Percentiles rank a stretch among this genome's conserved stretches.
Conservation (phyloP, 352 stramenopile genomes). For the Aphanomyces astaci region DNA sequence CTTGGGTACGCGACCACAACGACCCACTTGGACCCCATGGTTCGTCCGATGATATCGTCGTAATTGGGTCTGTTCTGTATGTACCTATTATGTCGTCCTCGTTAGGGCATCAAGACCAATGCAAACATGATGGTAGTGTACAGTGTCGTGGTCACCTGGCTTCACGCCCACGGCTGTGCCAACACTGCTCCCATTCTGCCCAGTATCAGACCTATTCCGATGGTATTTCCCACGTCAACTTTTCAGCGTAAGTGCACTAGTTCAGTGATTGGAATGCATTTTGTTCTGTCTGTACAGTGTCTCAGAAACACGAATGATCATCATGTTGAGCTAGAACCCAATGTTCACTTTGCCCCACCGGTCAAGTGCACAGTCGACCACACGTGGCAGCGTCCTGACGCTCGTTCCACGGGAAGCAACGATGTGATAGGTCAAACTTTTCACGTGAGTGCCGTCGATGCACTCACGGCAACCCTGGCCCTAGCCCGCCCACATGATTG, state of each 20-base stretch:
- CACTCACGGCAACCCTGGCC: not conserved
- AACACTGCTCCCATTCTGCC: not conserved
- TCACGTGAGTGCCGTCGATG: not conserved
- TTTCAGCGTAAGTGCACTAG: no score
- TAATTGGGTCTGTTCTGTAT: no score
- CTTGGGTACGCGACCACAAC: not conserved
- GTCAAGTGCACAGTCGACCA: conserved; percentile 6
- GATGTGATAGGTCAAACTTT: not conserved
- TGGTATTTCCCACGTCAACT: no score
- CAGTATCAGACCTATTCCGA: not conserved
- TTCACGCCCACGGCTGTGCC: not conserved
- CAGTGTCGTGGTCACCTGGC: conserved; percentile 4
- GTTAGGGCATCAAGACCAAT: conserved; percentile 7
- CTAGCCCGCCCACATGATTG: not conserved
- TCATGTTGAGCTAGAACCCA: not conserved
- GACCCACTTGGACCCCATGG: conserved; percentile 9
- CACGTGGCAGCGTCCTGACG: not conserved
- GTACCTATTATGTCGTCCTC: no score
- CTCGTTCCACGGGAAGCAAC: not conserved
- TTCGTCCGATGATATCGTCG: not conserved
- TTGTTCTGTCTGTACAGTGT: no score
- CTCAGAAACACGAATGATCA: no score
- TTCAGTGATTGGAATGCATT: no score
- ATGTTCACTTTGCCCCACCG: not conserved
- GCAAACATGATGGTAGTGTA: not conserved